Percentiles rank a stretch among this genome's conserved stretches.
Conservation (phyloP, 1,284 basidiomycete genomes). For the Tranzscheliella williamsii region DNA sequence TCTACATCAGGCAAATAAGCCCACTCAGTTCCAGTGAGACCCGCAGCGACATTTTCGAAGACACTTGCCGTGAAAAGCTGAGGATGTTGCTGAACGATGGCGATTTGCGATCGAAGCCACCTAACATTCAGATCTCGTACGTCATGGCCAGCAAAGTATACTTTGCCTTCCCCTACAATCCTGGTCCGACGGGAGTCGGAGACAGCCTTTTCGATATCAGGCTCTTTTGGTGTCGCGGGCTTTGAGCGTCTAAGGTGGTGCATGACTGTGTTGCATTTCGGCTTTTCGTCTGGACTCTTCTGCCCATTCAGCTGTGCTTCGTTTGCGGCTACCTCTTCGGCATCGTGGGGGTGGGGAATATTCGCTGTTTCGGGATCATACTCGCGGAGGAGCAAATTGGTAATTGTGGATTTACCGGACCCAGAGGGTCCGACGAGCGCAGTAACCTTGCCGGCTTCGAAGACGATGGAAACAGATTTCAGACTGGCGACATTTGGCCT, state of each 20-base stretch:
- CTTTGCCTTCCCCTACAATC: slow-evolving; percentile 40
- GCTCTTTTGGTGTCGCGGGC: slow-evolving; percentile 1
- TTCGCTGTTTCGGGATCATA: slow-evolving; percentile 62
- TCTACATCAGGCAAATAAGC: slow-evolving; percentile 37
- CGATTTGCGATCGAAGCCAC: slow-evolving; percentile 63
- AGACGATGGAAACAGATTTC: slow-evolving; percentile 39
- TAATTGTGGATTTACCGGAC: slow-evolving; percentile 62
- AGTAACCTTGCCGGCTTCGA: slow-evolving; percentile 54
- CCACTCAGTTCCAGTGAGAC: slow-evolving; percentile 45
- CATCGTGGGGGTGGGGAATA: slow-evolving; percentile 33
- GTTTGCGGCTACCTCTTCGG: slow-evolving; percentile 7
- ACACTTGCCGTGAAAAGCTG: slow-evolving; percentile 56
- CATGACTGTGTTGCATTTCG: slow-evolving; percentile 6
- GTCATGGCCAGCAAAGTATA: slow-evolving; percentile 58
- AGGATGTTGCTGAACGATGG: slow-evolving; percentile 63
- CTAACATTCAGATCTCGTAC: slow-evolving; percentile 61
- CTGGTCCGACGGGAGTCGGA: slow-evolving; percentile 12
- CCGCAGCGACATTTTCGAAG: slow-evolving; percentile 58
- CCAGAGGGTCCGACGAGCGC: slow-evolving; percentile 60
- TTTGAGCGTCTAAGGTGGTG: slow-evolving; percentile 1
- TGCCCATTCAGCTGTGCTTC: slow-evolving; percentile 4
- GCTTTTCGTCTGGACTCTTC: not conserved
- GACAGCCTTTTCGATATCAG: slow-evolving; percentile 16
- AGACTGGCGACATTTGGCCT: slow-evolving; percentile 48
- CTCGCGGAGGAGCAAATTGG: slow-evolving; percentile 61